phyloP scores from a whole-genome alignment of 2,329 filamentous ascomycete species.

The Aspergillus ustus region DNA sequence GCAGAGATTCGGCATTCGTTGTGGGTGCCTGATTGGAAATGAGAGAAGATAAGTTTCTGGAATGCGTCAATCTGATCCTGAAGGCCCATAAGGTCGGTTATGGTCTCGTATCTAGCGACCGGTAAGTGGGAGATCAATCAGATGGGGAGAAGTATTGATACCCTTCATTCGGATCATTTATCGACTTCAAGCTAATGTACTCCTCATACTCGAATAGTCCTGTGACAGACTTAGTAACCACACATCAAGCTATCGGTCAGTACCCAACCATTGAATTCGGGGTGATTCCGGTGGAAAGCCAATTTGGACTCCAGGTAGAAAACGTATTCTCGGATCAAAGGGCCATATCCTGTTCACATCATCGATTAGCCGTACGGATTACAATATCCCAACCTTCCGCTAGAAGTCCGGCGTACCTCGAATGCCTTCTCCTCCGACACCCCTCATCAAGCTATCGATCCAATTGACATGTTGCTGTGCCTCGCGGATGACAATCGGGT shows the following conservation, averaged over 20 bases:
- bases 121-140: constrained; percentile 27
- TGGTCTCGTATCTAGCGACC: constrained; percentile 73
- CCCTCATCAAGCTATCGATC: constrained; percentile 90
- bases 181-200: constrained; percentile 96
- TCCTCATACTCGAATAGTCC: constrained; percentile 97
- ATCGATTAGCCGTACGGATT: constrained; percentile 3
- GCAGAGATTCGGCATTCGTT: constrained; percentile 97
- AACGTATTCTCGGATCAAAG: constrained; percentile 94
- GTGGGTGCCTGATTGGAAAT: constrained; percentile 88
- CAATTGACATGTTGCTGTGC: constrained; percentile 86
- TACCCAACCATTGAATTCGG: constrained; percentile 84
- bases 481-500: constrained; percentile 84
- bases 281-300: constrained; percentile 93
- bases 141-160: constrained; percentile 47
- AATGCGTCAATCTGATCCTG: constrained; percentile 99
- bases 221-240: constrained; percentile 30
- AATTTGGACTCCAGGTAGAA: constrained; percentile 94
- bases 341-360: constrained; percentile 68
- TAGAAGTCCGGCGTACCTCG: constrained; percentile 59
- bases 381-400: not conserved
- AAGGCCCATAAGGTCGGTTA: constrained; percentile 91
- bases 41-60: constrained; percentile 97
- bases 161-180: constrained; percentile 98
- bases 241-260: not conserved
- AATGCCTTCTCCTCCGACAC: constrained; percentile 79